Conservation (phyloP, 129 eudicot genomes). For the Flaveria bidentis region DNA sequence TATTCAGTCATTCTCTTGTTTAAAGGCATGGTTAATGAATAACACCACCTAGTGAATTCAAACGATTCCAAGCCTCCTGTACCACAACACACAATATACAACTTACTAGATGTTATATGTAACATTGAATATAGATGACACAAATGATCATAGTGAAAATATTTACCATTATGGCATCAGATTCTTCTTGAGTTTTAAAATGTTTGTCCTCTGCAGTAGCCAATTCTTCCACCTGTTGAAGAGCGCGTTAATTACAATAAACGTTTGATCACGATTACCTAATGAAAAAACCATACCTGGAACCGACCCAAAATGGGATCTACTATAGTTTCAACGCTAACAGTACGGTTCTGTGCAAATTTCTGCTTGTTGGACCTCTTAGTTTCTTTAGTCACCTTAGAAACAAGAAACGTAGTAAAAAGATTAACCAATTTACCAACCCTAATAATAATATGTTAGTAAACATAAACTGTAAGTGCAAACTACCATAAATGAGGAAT, state of each 20-base stretch:
- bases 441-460: not conserved
- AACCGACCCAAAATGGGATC: slow-evolving; percentile 42
- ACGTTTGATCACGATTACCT: not conserved
- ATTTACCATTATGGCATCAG: slow-evolving; percentile 45
- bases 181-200: not conserved
- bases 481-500: slow-evolving; percentile 41
- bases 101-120: too few species aligned
- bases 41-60: slow-evolving; percentile 50
- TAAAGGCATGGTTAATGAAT: too few species aligned
- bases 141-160: not conserved
- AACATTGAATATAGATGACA: not conserved
- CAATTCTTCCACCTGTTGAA: slow-evolving; percentile 58
- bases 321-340: slow-evolving; percentile 43
- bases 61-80: slow-evolving; percentile 92
- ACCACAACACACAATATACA: slow-evolving; percentile 22
- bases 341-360: slow-evolving; percentile 34
- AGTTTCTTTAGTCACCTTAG: slow-evolving; percentile 40
- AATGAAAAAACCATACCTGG: slow-evolving; percentile 32
- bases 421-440: too few species aligned
- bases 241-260: not conserved
- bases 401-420: not conserved
- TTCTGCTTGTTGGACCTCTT: slow-evolving; percentile 26
- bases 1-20: too few species aligned
- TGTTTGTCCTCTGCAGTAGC: slow-evolving; percentile 16
- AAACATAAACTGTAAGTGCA: not conserved